Percentiles rank a stretch among this genome's conserved stretches.
Conservation (phyloP, 73 alveolate species). For the Breviolum minutum region DNA sequence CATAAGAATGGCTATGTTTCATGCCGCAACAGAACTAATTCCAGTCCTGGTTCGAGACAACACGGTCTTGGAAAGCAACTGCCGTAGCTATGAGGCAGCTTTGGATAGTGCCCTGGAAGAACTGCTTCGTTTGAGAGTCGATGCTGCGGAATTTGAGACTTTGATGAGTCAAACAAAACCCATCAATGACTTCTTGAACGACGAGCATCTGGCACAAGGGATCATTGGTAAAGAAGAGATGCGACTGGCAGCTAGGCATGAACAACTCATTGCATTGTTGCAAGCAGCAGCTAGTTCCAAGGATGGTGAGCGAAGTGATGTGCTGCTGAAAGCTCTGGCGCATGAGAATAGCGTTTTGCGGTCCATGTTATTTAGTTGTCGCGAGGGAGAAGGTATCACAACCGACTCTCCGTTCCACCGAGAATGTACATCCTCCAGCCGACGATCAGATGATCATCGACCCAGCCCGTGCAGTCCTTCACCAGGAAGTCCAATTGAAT, state of each 20-base stretch:
- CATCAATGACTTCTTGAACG: background rate
- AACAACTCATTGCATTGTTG: background rate
- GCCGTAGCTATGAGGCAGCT: constrained; percentile 2
- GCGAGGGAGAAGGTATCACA: constrained; percentile 9
- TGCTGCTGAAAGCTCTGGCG: constrained; percentile 15
- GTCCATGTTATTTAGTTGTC: constrained; percentile 17
- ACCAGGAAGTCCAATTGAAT: constrained; percentile 35
- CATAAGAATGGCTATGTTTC: background rate
- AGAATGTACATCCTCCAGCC: constrained; percentile 7
- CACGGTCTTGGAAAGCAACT: constrained; percentile 41
- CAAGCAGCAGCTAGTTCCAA: constrained; percentile 27
- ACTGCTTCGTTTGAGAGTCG: background rate
- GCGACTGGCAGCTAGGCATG: background rate
- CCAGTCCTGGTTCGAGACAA: constrained; percentile 15
- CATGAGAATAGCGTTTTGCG: constrained; percentile 42
- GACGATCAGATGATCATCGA: constrained; percentile 35
- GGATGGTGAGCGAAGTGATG: constrained; percentile 24
- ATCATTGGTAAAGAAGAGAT: background rate
- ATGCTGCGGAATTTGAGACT: constrained; percentile 16
- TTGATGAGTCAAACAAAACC: constrained; percentile 7
- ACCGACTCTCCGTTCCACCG: constrained; percentile 21
- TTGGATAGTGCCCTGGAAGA: constrained; percentile 10
- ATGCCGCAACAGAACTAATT: background rate
- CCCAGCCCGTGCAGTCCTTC: background rate
- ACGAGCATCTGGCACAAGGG: constrained; percentile 38